Evolutionary conservation across 805 yeast genomes (phyloP), one percentile per base, ranked within the genome.

Genomic region (Blastobotrys parvus): DNA sequence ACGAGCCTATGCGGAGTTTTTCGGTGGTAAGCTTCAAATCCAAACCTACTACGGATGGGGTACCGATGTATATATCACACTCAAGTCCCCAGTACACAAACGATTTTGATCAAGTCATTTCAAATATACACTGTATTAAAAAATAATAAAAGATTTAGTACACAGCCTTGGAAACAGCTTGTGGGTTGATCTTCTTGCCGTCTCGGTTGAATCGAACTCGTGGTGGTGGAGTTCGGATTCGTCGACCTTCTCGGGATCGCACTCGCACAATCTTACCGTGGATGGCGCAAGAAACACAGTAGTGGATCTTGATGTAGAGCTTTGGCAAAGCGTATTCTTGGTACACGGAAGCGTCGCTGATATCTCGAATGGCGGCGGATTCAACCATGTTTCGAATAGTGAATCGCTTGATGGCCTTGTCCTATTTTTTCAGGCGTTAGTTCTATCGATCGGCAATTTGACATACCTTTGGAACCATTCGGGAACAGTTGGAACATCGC

Each of bases 231-330:
- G 97, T 68, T 82, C 99, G 89, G 77, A 84, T 72, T 77, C 92
- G 90, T 82, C 99, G 92, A 80, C 89, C 94, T 62, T 82, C 77
- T 80, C 97, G 85, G 58, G 97, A 92, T 82, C 99, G 92, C 63
- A 92, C 99, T 80, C 99, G 92, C 68, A 92, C 98, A 65, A 92
- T 85, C 87, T 95, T 92, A 75, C 96, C 94, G 82, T 92, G 99
- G 64, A 92, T 90, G 64, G 99, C 99, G 77, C 99, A 92, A 55
- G 98, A 92, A 64, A 92, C 92, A 83, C 99, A 92, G 92, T 92
- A 92, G 82, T 90, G 97, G 73, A 90, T 81, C 81, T 92, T 92
- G 87, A 92, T 85, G 94, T 90, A 92, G 69, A 92, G 83, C 83
- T 92, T 92, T 77, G 99, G 99, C 66, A 92, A 78, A 68, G 95